Evolutionary conservation across 2,329 filamentous ascomycete species (phyloP), one percentile per base, ranked within the genome.

Genomic region (Fusarium sp.): DNA sequence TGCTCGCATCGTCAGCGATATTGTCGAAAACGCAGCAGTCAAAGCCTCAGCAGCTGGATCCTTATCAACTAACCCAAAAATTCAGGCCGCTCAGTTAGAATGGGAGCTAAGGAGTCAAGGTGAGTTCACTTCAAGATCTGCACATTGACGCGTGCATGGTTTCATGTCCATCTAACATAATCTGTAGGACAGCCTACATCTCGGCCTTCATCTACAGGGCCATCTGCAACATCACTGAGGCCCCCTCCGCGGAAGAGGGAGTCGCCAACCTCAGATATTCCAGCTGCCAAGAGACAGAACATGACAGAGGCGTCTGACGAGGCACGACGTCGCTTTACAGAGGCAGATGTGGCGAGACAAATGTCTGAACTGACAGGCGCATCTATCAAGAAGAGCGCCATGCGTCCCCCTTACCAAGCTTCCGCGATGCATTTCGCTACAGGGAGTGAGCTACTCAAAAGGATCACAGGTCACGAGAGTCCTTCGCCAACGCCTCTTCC

Each of bases 41-140:
- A 66, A 68, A 34, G 22, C 61, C 9, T 50, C 62, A 17, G 42
- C 42, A 13, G 28, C 44, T 34, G 44, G 34, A 5, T 26, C 54
- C 5, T 20, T 76, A 52, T 53, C 71, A 2, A 48, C 44, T 7
- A 61, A 65, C 28, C 58, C 73, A 28, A 73, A 62, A 26, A 78
- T 81, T 6, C 20, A 72, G 48, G 73, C 71, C 5, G 58, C 76
- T 18, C 78, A 80, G 56, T 65, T 63, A 33, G 55, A 74, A 15
- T 81, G 79, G 79, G 74, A 76, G 55, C 49, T 40, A 26, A 59
- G 38, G 18, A 55, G 45, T 9, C 63, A 46, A 58, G 36, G 68
- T 71, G 33, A 43, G 63, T 44, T 18, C 28, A 31, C 9, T 10
- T 20, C 8, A 14, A 6, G 3, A 22, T 22, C 3, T 38, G 6